Conservation (phyloP, 495 filamentous ascomycete genomes). For the Hypomontagnella submonticulosa region DNA sequence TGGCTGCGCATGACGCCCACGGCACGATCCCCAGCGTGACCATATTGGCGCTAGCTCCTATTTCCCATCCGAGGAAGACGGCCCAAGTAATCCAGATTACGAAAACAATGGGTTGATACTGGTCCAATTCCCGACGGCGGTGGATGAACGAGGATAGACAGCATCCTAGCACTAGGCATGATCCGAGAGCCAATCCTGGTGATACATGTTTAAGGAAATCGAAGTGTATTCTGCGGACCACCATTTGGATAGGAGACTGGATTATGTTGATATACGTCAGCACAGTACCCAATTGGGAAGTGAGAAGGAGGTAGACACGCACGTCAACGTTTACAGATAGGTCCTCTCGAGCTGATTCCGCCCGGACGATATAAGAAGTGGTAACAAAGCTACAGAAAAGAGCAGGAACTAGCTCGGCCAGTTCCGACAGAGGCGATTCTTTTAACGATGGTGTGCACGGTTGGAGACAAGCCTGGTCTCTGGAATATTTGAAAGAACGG, state of each 20-base stretch:
- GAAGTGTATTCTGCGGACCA: slow-evolving; percentile 17
- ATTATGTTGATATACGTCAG: slow-evolving; percentile 15
- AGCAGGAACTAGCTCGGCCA: slow-evolving; percentile 36
- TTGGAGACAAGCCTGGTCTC: slow-evolving; percentile 29
- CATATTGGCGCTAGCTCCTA: slow-evolving; percentile 50
- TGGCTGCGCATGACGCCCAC: slow-evolving; percentile 55
- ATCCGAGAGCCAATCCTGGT: slow-evolving; percentile 54
- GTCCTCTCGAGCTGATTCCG: slow-evolving; percentile 18
- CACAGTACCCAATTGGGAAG: background rate
- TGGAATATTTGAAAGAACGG: slow-evolving; percentile 10
- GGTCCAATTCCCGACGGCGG: slow-evolving; percentile 54
- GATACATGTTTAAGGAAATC: slow-evolving; percentile 48
- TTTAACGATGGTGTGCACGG: background rate
- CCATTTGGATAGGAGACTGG: slow-evolving; percentile 12
- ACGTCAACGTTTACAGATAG: slow-evolving; percentile 26
- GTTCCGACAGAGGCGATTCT: slow-evolving; percentile 24
- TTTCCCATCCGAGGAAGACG: slow-evolving; percentile 45
- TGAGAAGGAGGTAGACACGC: background rate
- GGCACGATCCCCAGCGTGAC: slow-evolving; percentile 58
- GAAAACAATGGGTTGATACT: slow-evolving; percentile 53
- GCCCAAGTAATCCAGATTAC: slow-evolving; percentile 47
- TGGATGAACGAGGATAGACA: slow-evolving; percentile 58
- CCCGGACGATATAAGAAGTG: slow-evolving; percentile 33
- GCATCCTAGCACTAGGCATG: slow-evolving; percentile 59
- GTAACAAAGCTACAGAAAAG: slow-evolving; percentile 37